Conservation (phyloP, 345 rosid species). For the Trapa incisa region DNA sequence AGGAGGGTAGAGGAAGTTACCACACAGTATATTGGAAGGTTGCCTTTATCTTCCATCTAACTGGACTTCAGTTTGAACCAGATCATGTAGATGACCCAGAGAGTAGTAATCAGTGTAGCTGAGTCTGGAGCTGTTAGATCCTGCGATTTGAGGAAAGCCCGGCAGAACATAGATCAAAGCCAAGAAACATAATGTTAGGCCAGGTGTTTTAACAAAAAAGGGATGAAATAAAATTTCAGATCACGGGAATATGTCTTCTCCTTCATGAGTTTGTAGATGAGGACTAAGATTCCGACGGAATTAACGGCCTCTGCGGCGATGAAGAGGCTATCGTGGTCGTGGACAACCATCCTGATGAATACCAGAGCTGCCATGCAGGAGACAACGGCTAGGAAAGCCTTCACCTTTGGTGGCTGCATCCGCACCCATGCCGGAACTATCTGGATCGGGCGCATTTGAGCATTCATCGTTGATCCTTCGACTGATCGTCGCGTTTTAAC, state of each 20-base stretch:
- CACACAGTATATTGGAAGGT: constrained; percentile 62
- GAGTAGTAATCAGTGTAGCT: constrained; percentile 60
- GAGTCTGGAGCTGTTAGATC: constrained; percentile 81
- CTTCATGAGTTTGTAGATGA: constrained; percentile 9
- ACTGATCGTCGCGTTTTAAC: too few relatives aligned
- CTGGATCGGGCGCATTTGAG: constrained; percentile 11
- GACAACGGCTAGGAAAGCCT: constrained; percentile 5
- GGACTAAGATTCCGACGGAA: constrained; percentile 1
- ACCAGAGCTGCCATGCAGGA: background rate
- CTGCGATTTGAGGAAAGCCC: constrained; percentile 78
- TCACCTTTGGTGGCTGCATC: constrained; percentile 5
- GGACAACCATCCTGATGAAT: constrained; percentile 3
- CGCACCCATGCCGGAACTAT: constrained; percentile 3
- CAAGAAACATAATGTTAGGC: background rate
- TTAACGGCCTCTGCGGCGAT: constrained; percentile 3
- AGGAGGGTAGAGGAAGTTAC: constrained; percentile 23
- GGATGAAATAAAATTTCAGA: too few relatives aligned
- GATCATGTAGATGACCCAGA: constrained; percentile 87
- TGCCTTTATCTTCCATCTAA: constrained; percentile 86
- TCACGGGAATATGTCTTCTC: background rate
- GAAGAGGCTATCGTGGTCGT: constrained; percentile 3
- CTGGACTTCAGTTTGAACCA: constrained; percentile 64
- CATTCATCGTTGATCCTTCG: background rate
- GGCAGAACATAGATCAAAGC: constrained; percentile 14
- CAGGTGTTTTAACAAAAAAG: background rate